Conservation (phyloP, 345 rosid species). For the Angophora floribunda region DNA sequence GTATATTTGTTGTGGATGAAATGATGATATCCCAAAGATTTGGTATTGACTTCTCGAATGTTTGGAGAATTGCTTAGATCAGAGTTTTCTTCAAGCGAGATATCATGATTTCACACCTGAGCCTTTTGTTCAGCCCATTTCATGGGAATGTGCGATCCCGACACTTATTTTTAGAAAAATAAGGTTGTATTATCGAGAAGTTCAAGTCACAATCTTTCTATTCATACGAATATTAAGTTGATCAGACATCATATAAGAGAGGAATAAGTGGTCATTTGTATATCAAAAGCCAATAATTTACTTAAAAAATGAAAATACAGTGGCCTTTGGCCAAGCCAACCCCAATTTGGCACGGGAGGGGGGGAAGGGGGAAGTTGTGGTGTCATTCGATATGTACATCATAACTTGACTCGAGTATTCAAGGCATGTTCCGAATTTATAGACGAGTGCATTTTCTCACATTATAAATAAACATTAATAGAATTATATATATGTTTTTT, state of each 20-base stretch:
- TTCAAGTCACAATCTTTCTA: no score
- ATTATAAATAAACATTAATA: no score
- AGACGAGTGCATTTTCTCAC: background rate
- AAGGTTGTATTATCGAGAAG: accelerated
- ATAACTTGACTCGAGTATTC: background rate
- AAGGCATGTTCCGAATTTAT: background rate
- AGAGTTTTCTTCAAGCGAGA: accelerated
- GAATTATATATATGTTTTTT: background rate
- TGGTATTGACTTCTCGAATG: background rate
- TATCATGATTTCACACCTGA: no score
- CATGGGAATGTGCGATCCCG: no score
- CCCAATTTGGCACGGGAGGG: no score
- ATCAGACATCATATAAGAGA: background rate
- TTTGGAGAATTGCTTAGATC: accelerated
- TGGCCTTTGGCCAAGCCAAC: no score
- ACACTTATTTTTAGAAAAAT: no score
- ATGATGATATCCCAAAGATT: background rate
- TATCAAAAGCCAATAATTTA: no score
- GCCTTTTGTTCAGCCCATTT: background rate
- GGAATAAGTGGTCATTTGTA: accelerated
- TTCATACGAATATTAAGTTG: accelerated
- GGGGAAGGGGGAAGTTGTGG: no score
- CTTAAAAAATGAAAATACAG: no score
- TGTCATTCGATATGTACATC: background rate
- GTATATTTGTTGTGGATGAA: accelerated